Percentiles rank a stretch among this genome's conserved stretches.
Evolutionary conservation across 1,284 basidiomycete genomes (phyloP).

Genomic region (Moniliella sp.): DNA sequence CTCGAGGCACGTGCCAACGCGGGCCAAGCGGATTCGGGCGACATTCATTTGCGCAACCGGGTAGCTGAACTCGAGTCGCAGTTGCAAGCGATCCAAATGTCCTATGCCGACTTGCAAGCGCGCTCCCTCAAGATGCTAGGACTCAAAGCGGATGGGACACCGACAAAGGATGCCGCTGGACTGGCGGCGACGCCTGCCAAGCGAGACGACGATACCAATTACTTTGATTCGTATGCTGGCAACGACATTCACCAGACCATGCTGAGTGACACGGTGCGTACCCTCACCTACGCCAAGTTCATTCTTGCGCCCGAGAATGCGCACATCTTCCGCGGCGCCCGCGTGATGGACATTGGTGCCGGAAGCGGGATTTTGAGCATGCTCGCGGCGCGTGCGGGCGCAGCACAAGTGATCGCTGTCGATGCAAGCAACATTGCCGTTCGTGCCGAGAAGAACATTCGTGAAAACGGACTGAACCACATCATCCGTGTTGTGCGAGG

Average conservation of each 20-base stretch:
- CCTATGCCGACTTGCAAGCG: conserved; percentile 13
- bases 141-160: conserved; percentile 5
- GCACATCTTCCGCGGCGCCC: conserved; percentile 56
- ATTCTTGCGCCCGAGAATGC: conserved; percentile 56
- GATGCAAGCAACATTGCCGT: conserved; percentile 70
- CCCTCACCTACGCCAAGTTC: conserved; percentile 74
- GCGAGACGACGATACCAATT: conserved; percentile 70
- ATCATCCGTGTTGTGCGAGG: conserved; percentile 60
- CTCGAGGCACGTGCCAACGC: background rate
- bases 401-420: conserved; percentile 74
- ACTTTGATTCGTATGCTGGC: conserved; percentile 77
- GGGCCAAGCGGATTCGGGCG: background rate
- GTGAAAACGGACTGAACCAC: conserved; percentile 53
- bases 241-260: conserved; percentile 52
- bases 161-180: conserved; percentile 9
- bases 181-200: conserved; percentile 15
- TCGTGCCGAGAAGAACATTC: conserved; percentile 61
- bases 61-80: conserved; percentile 12
- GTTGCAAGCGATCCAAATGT: conserved; percentile 7
- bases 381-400: conserved; percentile 74
- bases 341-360: conserved; percentile 72
- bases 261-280: conserved; percentile 63
- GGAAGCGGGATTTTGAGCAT: conserved; percentile 53
- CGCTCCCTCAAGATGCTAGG: conserved; percentile 1
- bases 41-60: background rate